Base-by-base conservation (phyloP, 129 eudicot genomes). In the Pulicaria dysenterica region DNA sequence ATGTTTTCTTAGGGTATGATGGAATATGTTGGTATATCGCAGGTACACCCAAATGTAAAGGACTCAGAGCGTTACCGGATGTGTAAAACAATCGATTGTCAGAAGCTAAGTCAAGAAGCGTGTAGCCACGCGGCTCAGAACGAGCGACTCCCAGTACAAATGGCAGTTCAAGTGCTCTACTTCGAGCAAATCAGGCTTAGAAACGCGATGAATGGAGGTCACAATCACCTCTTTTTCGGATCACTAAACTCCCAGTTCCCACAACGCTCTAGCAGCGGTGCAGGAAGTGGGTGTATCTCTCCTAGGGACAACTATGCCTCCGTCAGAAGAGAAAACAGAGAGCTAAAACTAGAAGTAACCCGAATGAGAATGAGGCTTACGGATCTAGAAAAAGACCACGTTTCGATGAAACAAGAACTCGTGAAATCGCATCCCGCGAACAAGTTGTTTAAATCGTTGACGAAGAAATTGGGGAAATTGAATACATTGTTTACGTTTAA, bases 91-190 rank as follows among this genome's bases (percentile, higher is more conserved):
- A 91, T 95, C 11, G 97, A 95, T 74, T 86, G 91, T 58, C 97
- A 91, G 43, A 95, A 95, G 69, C 85, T 95, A 3, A 86, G 97
- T n/a, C 96, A 90, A 83, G 99, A 95, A 80, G 97, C 95, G 15
- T 95, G 99, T 82, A 91, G 97, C 83, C 99, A 95, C 37, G 99
- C 99, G 39, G 99, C 99, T 69, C 99, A 95, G 24, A 95, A 95
- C 38, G 99, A 95, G 49, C 69, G 97, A 1, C 84, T 95, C 24
- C 99, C 99, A 0, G 96, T 91, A 41, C 99, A 95, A 67, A 95
- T 91, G 96, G 99, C 99, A 7, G 99, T 95, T 37, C 99, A 95
- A 43, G 99, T 95, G 48, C 88, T 95, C 3, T 95, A 95, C 91
- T 90, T 95, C 16, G 99, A 95, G 73, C 99, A 95, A 73, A 95